Evolutionary conservation across 1,139 yeast genomes (phyloP), one percentile per base, ranked within the genome.

Genomic region (Yueomyces sp.): DNA sequence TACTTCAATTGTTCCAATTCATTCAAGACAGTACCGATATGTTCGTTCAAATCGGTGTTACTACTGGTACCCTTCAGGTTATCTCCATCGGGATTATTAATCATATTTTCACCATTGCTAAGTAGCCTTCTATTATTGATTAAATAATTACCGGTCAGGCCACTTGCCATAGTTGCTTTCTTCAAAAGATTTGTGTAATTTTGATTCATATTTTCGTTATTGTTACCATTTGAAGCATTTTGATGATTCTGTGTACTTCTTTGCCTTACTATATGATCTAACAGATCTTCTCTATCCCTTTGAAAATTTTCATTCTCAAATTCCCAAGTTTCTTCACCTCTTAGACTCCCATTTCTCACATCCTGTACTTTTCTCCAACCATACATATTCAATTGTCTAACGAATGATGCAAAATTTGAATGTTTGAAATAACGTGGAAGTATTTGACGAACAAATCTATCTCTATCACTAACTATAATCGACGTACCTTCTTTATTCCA

Each of bases 361-460:
- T 72, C 65, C 77, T 81, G 49, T 4, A 91, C 94, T 64, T 91
- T 91, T 65, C 91, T 97, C 72, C 94, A 91, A 54, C 93, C 98
- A 57, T 91, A 91, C 69, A 91, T 89, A 68, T 91, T 91, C 54
- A 91, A 69, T 60, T 89, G 97, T 47, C 97, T 75, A 6, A 89
- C 97, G 67, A 91, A 91, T 52, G 91, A 78, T 36, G 97, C 93
- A 65, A 86, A 89, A 65, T 91, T 91, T 46, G 87, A 78, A 64
- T 91, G 97, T 56, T 89, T 89, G 67, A 91, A 91, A 63, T 87
- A 94, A 46, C 79, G 76, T 12, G 97, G 97, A 42, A 91, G 69
- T 32, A 89, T 81, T 42, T 78, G 77, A 54, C 81, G 84, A 72
- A 89, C 93, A 57, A 91, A 89, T 46, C 76, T 78, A 58, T 91